Evolutionary conservation across 2,329 filamentous ascomycete genomes (phyloP).

Genomic region (Raffaelea ambrosiae): DNA sequence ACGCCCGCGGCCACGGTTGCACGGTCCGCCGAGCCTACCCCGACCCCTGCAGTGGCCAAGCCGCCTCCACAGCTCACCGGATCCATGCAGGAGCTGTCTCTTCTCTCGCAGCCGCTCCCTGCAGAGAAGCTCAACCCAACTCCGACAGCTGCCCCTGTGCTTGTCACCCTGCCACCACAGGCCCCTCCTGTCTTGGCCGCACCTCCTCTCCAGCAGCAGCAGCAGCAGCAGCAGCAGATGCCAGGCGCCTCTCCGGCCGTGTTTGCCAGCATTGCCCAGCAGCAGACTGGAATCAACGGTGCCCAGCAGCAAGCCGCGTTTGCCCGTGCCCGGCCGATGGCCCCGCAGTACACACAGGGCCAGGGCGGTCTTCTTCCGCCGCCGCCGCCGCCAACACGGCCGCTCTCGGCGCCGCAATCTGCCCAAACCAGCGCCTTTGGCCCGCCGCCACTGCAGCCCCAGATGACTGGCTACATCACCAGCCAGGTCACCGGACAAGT

Average conservation of each 20-base stretch:
- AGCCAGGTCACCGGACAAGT: constrained; percentile 46
- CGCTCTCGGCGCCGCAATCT: constrained; percentile 81
- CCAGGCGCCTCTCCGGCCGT: constrained; percentile 51
- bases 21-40: constrained; percentile 24
- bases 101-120: constrained; percentile 43
- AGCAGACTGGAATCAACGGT: constrained; percentile 32
- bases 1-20: constrained; percentile 29
- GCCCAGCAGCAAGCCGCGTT: constrained; percentile 30
- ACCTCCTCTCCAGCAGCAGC: constrained; percentile 19
- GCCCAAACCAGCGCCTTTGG: constrained; percentile 66
- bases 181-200: constrained; percentile 17
- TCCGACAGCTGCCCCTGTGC: constrained; percentile 20
- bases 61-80: constrained; percentile 51
- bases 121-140: constrained; percentile 31
- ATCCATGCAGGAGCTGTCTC: constrained; percentile 52
- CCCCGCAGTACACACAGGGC: constrained; percentile 54
- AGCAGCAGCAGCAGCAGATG: constrained; percentile 26
- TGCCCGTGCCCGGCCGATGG: constrained; percentile 60
- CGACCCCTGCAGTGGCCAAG: constrained; percentile 26
- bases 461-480: constrained; percentile 62
- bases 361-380: constrained; percentile 62
- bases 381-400: constrained; percentile 62
- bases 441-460: constrained; percentile 68
- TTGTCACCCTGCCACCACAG: constrained; percentile 23
- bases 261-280: constrained; percentile 41